Percentiles rank a stretch among this genome's conserved stretches.
Conservation (phyloP, 495 filamentous ascomycete species). For the Penicillium desertorum region DNA sequence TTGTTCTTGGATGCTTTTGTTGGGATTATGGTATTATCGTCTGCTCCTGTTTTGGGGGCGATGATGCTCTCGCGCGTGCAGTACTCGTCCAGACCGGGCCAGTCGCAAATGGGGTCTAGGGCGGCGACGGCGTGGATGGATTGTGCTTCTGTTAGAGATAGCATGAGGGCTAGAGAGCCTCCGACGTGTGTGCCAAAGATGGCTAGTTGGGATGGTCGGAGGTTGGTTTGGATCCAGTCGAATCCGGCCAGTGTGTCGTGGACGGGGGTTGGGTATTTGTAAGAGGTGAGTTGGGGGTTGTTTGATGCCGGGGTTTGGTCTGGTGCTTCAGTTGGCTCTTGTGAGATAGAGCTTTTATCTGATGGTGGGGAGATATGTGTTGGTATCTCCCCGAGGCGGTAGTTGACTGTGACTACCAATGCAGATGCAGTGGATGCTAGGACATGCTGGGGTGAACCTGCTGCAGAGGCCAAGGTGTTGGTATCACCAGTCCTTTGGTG, state of each 20-base stretch:
- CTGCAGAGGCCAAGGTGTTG: neutral
- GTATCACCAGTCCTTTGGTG: too few relatives aligned
- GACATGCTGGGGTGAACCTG: constrained; percentile 22
- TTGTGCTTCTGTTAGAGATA: constrained; percentile 58
- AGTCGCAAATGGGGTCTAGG: constrained; percentile 42
- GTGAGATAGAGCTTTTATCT: neutral
- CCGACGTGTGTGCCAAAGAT: constrained; percentile 56
- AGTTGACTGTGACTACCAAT: constrained; percentile 44
- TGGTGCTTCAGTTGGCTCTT: neutral
- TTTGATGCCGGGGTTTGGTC: constrained; percentile 1
- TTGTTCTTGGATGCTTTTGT: constrained; percentile 10
- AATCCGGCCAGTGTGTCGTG: constrained; percentile 44
- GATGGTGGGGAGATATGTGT: neutral
- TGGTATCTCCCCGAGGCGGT: constrained; percentile 46
- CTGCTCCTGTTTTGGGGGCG: neutral
- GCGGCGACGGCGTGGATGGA: constrained; percentile 38
- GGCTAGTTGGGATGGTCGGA: constrained; percentile 38
- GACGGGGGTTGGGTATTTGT: constrained; percentile 41
- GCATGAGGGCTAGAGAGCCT: constrained; percentile 56
- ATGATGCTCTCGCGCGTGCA: constrained; percentile 19
- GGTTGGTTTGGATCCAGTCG: constrained; percentile 39
- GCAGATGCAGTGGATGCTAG: constrained; percentile 33
- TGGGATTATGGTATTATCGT: neutral
- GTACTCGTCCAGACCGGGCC: constrained; percentile 41
- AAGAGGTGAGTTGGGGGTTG: constrained; percentile 4